Evolutionary conservation across 495 filamentous ascomycete species (phyloP).

Genomic region (Talaromyces nanjingensis): DNA sequence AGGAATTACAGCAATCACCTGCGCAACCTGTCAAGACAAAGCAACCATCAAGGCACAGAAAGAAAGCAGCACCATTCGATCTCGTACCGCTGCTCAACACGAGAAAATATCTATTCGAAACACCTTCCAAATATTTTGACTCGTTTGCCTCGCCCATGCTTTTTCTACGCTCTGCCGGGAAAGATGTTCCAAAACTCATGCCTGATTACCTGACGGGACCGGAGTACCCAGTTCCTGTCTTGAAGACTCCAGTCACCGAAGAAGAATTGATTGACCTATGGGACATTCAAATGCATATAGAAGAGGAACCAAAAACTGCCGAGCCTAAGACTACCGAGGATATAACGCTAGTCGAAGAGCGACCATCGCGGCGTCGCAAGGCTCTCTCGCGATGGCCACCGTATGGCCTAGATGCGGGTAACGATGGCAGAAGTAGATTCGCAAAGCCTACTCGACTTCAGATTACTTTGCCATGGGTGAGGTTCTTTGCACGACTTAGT

Average conservation of each 20-base stretch:
- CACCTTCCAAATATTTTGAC: conserved; percentile 46
- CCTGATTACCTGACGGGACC: conserved; percentile 29
- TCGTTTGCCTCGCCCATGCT: conserved; percentile 53
- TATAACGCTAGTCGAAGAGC: not conserved
- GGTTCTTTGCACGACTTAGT: conserved; percentile 14
- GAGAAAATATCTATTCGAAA: conserved; percentile 36
- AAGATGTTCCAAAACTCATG: conserved; percentile 28
- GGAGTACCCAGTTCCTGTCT: conserved; percentile 28
- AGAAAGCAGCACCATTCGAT: conserved; percentile 20
- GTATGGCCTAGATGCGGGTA: conserved; percentile 30
- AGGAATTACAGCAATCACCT: not conserved
- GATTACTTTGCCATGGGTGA: conserved; percentile 28
- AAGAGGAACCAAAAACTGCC: not conserved
- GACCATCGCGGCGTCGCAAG: conserved; percentile 25
- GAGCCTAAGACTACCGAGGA: not conserved
- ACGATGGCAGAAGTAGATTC: conserved; percentile 15
- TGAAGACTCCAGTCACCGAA: conserved; percentile 11
- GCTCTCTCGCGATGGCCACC: conserved; percentile 35
- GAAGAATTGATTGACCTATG: conserved; percentile 8
- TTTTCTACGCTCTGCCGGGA: conserved; percentile 47
- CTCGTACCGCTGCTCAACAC: conserved; percentile 31
- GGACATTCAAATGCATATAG: conserved; percentile 9
- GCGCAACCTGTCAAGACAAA: conserved; percentile 3
- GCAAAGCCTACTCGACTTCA: conserved; percentile 19
- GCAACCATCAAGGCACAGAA: conserved; percentile 7